Base-by-base conservation (phyloP, 306 rosid species). In the Arachis stenosperma region DNA sequence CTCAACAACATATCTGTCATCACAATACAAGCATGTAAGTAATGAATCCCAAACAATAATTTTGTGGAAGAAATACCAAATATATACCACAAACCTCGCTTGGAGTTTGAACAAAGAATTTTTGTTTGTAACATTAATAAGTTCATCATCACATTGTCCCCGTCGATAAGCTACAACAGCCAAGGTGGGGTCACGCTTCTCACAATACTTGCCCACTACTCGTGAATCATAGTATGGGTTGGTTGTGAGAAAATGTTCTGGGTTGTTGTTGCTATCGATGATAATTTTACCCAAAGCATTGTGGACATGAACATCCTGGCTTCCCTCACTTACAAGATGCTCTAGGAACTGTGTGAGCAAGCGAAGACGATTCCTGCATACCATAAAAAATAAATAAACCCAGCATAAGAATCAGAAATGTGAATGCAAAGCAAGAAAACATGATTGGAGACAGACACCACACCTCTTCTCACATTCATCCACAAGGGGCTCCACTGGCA, bases 381-480 rank as follows among this genome's bases (percentile, higher is more conserved):
- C 73, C 52, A 71, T 64, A 62, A 55, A 2, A 33, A 33, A 33
- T 33, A 33, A 33, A 33, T 33, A 27, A 54, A 14, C 29, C 56
- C 36, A 48, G 75, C 13, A 61, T 60, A 71, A 62, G 30, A 69
- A 8, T 82, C 61, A 79, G 44, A 59, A 60, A 57, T 3, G 29
- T 3, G 65, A 79, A 51, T 0, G 52, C 6, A 65, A 76, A 42
- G 59, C n/a, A 64, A 29, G 48, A 15, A 65, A 10, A 63, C 54
- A 36, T 56, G 68, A 77, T 62, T 60, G 57, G 36, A 79, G 78
- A 51, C 61, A 61, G 69, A 77, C 70, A 66, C 29, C 73, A 95
- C 99, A 95, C 99, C 99, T 95, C 86, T 95, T 95, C 87, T 95
- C 99, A 79, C 99, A 95, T 82, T 95, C 98, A 70, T 95, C 99